Conservation (phyloP, 768 basidiomycete genomes). For the Russula brevipes region DNA sequence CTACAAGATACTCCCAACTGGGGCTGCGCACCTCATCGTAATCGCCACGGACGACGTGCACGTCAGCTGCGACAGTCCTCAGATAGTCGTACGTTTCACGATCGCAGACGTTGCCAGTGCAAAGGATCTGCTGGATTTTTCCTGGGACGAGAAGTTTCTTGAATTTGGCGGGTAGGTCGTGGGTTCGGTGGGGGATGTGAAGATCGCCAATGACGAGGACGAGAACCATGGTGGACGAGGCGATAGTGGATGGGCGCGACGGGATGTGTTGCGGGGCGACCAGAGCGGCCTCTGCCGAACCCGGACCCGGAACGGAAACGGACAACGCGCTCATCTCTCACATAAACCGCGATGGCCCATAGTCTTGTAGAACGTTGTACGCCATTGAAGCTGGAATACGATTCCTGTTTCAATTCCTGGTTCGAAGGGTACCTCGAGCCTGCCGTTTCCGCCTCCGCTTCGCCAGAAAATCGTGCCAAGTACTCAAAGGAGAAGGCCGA, state of each 20-base stretch:
- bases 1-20: background rate
- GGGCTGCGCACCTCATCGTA: constrained; percentile 76
- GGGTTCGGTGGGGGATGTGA: constrained; percentile 85
- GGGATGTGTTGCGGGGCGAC: background rate
- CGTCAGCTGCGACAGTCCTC: constrained; percentile 88
- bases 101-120: constrained; percentile 97
- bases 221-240: constrained; percentile 59
- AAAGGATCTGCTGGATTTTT: constrained; percentile 96
- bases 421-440: constrained; percentile 96
- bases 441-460: constrained; percentile 40
- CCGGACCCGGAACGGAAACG: background rate
- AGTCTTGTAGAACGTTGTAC: constrained; percentile 85
- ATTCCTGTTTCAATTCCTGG: constrained; percentile 96
- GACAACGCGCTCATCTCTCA: background rate
- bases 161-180: constrained; percentile 94
- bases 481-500: constrained; percentile 77
- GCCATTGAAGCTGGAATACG: constrained; percentile 82
- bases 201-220: constrained; percentile 97
- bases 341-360: constrained; percentile 52
- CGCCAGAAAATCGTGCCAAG: constrained; percentile 45
- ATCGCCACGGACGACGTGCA: constrained; percentile 88
- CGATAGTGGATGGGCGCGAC: background rate
- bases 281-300: background rate
- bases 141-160: constrained; percentile 86
- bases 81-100: constrained; percentile 97